These are phyloP conservation scores for Colletotrichum eremochloae DNA, from an alignment of 2,329 filamentous ascomycete genomes.

Conservation along the genomic window DNA sequence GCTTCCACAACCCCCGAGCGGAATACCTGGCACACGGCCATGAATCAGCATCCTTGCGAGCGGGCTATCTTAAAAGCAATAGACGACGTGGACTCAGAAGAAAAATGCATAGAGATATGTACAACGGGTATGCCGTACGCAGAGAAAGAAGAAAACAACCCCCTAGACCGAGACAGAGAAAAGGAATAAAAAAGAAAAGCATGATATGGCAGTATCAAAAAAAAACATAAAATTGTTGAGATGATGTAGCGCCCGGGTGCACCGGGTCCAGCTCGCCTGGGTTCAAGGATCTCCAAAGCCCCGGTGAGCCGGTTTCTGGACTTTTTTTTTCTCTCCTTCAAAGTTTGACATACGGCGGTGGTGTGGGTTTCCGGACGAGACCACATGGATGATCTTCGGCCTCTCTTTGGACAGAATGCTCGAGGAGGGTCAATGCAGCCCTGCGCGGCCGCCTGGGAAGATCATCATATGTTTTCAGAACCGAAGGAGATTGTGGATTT, in stretches of 20 bases:
- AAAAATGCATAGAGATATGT: too few relatives aligned
- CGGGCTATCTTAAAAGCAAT: too few relatives aligned
- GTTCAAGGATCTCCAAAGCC: slow-evolving; percentile 16
- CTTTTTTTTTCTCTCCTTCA: background rate
- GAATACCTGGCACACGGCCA: background rate
- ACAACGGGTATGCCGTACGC: background rate
- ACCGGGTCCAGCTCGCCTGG: slow-evolving; percentile 11
- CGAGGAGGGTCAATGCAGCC: slow-evolving; percentile 29
- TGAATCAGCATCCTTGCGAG: background rate
- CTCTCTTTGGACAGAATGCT: slow-evolving; percentile 33
- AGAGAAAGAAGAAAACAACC: too few relatives aligned
- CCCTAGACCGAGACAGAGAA: too few relatives aligned
- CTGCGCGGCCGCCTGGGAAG: slow-evolving; percentile 6
- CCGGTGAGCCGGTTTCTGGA: slow-evolving; percentile 26
- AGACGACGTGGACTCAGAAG: background rate
- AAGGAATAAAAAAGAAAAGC: background rate
- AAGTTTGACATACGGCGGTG: background rate
- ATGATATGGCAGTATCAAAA: background rate
- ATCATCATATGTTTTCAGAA: slow-evolving; percentile 13
- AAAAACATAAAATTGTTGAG: background rate
- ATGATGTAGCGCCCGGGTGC: background rate
- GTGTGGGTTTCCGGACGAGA: slow-evolving; percentile 20
- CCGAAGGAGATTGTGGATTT: background rate
- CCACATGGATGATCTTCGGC: slow-evolving; percentile 34
- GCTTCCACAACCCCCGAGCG: background rate